These are phyloP conservation scores for Exophiala xenobiotica DNA, from an alignment of 2,329 filamentous ascomycete species.

Conservation along the genomic window DNA sequence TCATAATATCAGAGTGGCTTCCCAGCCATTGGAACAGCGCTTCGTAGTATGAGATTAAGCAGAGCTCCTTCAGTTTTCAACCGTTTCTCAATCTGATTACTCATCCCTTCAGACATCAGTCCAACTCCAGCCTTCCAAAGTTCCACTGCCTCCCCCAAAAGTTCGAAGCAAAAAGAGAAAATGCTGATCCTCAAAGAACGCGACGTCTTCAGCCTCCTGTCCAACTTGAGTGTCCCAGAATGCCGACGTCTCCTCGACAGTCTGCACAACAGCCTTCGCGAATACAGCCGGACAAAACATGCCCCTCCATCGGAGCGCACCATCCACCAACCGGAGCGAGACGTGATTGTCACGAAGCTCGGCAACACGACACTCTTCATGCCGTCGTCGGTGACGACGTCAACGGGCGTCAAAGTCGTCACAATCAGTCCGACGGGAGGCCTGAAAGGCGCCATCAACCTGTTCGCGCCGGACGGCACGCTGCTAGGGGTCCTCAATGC, in stretches of 20 bases:
- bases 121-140: too few species aligned
- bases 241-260: constrained; percentile 38
- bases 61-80: too few species aligned
- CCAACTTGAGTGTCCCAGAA: constrained; percentile 25
- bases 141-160: not conserved
- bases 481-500: constrained; percentile 70
- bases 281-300: constrained; percentile 35
- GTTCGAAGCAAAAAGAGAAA: not conserved
- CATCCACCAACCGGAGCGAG: constrained; percentile 47
- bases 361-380: constrained; percentile 67
- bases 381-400: constrained; percentile 64
- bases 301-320: constrained; percentile 30
- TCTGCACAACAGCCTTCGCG: constrained; percentile 38
- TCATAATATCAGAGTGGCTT: too few species aligned
- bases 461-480: constrained; percentile 63
- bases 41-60: too few species aligned
- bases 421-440: constrained; percentile 56
- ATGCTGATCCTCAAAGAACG: constrained; percentile 22
- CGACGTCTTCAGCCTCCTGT: constrained; percentile 18
- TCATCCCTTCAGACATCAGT: too few species aligned
- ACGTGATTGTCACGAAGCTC: constrained; percentile 40
- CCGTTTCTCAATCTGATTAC: too few species aligned
- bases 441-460: constrained; percentile 66
- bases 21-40: too few species aligned
- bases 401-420: constrained; percentile 71